Base-by-base conservation (phyloP, 352 stramenopile genomes). In the Phytopythium aichiense region DNA sequence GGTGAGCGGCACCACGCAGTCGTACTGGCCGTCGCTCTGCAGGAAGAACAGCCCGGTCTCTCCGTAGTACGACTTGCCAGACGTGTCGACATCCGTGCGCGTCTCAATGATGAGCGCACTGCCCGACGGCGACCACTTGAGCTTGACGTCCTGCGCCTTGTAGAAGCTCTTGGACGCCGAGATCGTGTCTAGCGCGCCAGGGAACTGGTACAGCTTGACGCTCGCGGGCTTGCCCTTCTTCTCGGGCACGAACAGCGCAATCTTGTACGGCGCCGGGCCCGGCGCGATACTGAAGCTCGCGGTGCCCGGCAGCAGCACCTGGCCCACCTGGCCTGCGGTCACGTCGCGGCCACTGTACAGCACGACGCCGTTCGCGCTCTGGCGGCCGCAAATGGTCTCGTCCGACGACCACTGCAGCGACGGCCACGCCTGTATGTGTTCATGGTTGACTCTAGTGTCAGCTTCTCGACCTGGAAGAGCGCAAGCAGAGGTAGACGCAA, bases 41-140 rank as follows among this genome's bases (percentile, higher is more conserved):
- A 99, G 73, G 65, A 99, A 94, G 74, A 98, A 99, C 2, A 99
- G 75, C 12, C 94, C 91, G 0, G 96, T 98, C 58, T 97, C 97
- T 52, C 97, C 97, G 63, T 99, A 99, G 77, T 99, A 99, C 46
- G 91, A 98, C 73, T 98, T 87, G 61, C 94, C 94, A 0, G 88
- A 94, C 42, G 89, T 96, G 63, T 98, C 91, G 20, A 97, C 84
- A 58, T 97, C 91, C 56, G 91, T 98, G 58, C 88, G 88, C 46
- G 90, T 97, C 74, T 97, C 85, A 67, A 96, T 92, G 55, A 98
- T 84, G 28, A 97, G 71, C 43, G 89, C 81, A 13, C 69, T 85
- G 58, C 90, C 89, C 4, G 86, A 93, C 2, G 91, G 88, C 50
- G 88, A 93, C 91, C 91, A 97, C 67, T 95, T 96, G 43, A 97